These are phyloP conservation scores for Leishmania amazonensis DNA, from an alignment of 208 protist species.

Conservation along the genomic window DNA sequence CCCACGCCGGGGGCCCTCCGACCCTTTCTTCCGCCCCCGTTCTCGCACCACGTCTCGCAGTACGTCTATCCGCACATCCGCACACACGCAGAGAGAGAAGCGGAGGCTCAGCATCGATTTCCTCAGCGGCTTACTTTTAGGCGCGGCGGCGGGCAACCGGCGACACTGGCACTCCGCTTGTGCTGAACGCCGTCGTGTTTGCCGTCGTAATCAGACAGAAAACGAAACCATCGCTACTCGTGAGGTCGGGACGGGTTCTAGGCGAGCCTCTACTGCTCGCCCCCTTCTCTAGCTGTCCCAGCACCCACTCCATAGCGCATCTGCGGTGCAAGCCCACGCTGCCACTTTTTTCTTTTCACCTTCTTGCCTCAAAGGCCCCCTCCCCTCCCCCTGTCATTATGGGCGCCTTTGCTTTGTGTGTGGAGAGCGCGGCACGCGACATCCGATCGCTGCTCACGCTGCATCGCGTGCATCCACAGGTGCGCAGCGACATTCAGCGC, in stretches of 20 bases:
- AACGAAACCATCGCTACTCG: no score
- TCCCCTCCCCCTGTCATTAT: constrained; percentile 20
- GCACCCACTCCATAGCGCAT: not conserved
- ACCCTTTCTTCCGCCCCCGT: not conserved
- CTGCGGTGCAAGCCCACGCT: not conserved
- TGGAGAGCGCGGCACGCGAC: constrained; percentile 72
- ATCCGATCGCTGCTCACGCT: constrained; percentile 71
- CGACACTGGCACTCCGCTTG: not conserved
- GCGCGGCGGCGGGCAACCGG: not conserved
- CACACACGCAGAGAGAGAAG: not conserved
- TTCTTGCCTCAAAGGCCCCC: not conserved
- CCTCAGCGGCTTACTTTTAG: not conserved
- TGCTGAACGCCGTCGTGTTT: not conserved
- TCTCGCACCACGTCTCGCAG: not conserved
- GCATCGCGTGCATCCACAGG: constrained; percentile 86
- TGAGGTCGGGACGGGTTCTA: not conserved
- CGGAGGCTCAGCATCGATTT: not conserved
- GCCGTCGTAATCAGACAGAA: not conserved
- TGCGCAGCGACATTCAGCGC: constrained; percentile 69
- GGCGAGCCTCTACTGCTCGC: not conserved
- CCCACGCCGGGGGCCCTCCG: not conserved
- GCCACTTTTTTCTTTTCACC: not conserved
- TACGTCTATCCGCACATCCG: not conserved
- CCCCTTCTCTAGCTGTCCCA: not conserved
- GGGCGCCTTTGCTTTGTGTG: constrained; percentile 64